These are phyloP conservation scores for Dactylonectria estremocensis DNA, from an alignment of 2,329 filamentous ascomycete species.

Conservation along the genomic window DNA sequence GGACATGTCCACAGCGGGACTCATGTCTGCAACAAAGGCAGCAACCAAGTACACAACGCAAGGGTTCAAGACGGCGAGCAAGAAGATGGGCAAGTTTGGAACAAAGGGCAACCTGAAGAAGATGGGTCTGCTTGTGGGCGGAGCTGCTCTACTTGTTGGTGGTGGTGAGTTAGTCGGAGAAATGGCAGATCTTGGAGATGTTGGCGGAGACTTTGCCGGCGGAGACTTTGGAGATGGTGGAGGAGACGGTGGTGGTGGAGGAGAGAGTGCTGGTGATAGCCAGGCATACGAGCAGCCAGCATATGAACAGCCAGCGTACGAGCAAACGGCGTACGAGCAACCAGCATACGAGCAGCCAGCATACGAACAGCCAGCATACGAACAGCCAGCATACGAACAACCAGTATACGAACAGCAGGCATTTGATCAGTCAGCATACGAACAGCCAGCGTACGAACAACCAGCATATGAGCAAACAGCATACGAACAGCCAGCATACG, in stretches of 20 bases:
- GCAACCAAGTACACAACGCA: background rate
- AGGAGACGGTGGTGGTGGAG: background rate
- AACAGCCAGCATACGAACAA: background rate
- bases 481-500: background rate
- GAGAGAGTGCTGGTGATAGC: background rate
- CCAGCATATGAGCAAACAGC: background rate
- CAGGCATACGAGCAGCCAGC: background rate
- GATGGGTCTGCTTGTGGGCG: background rate
- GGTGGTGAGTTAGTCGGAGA: background rate
- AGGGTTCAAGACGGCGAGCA: background rate
- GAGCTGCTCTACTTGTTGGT: background rate
- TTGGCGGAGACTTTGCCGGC: background rate
- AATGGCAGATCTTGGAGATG: background rate
- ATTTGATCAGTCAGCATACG: background rate
- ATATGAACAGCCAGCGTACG: background rate
- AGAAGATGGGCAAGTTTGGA: conserved; percentile 3
- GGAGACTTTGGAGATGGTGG: background rate
- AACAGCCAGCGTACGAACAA: background rate
- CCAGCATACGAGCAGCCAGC: background rate
- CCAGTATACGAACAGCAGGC: background rate
- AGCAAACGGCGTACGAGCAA: background rate
- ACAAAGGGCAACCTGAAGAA: background rate
- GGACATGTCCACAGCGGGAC: background rate
- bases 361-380: background rate
- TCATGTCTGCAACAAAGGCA: conserved; percentile 2